Evolutionary conservation across 225 moss, liverwort and hornwort genomes (phyloP), one percentile per base, ranked within the genome.

Genomic region (Neckera pumila): DNA sequence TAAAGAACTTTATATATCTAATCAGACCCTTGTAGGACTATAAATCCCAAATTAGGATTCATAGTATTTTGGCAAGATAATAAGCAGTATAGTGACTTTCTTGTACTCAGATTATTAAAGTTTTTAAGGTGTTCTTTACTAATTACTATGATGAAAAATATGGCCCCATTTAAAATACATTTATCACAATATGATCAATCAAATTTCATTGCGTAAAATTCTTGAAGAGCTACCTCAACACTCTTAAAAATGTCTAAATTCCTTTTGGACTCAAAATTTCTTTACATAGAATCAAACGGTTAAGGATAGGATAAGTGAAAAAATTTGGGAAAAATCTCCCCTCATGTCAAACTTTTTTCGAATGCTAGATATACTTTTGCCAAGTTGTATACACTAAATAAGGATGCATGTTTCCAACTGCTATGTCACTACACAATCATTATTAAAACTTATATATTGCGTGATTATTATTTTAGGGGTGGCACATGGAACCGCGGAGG

Each of bases 401-500:
- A 60, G 42, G 57, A 21, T 57, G 57, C 8, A 3, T 40, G 17
- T 31, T 61, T 1, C 2, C 21, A 61, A 61, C 0, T 45, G 2
- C 13, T 22, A 42, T 22, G 31, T 62, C 12, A 27, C 40, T 10
- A 43, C 3, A 3, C 22, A 15, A n/a, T 22, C 4, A 30, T 67
- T 83, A 28, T 9, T 1, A 9, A 66, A 53, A 14, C 26, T 4
- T 66, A 14, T 38, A 83, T 28, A 30, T 18, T 0, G 3, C 12
- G 14, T 86, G 49, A 15, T 12, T 2, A 2, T 30, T 6, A 2
- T 61, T 75, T 30, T 4, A 98, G 97, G 82, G 97, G 97, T 3
- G 98, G 97, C 42, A 72, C 95, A 25, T 97, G 98, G 98, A 97
- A 98, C 54, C 87, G 85, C 17, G 98, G 98, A 12, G 98, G 98